Evolutionary conservation across 1,284 basidiomycete genomes (phyloP), one percentile per base, ranked within the genome.

Genomic region (Cryptococcus deneoformans): DNA sequence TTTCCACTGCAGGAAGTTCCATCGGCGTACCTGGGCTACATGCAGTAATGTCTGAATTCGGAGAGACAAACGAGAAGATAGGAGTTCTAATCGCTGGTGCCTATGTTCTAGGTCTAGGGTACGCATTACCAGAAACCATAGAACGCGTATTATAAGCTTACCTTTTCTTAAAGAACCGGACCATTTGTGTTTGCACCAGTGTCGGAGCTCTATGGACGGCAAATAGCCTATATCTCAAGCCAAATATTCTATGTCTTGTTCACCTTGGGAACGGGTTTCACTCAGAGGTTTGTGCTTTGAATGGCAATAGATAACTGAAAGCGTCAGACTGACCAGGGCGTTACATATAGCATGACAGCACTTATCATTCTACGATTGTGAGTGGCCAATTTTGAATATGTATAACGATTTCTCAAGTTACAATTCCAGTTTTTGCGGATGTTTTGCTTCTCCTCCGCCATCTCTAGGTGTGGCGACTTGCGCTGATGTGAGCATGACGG

Each of bases 111-210:
- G 77, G 77, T 2, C 54, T 77, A 4, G 76, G 75, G 71, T 73
- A 51, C 57, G 71, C 63, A 1, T 35, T 6, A 6, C 36, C 9
- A 14, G 16, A 37, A 37, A 34, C 14, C n/a, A 20, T 20, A 20
- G 20, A 2, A 20, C 20, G 20, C 20, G 20, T 20, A 20, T 20
- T 20, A 20, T 20, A 20, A 20, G 20, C 20, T 20, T 20, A 20
- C 20, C 20, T 44, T 7, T 10, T 39, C 44, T 29, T 29, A 6
- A 9, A 73, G 72, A 8, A 55, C 60, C 7, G 80, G 80, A 0
- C 80, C 80, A 0, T 81, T 81, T 63, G 42, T 80, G 8, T 78
- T 81, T 50, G 77, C 80, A 0, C 80, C 80, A 0, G 73, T 79
- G 8, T 72, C 71, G 4, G 80, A 81, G 67, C 72, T 80, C 14